Base-by-base conservation (phyloP, 164 flowering plant genomes). In the Stephania yunnanensis region DNA sequence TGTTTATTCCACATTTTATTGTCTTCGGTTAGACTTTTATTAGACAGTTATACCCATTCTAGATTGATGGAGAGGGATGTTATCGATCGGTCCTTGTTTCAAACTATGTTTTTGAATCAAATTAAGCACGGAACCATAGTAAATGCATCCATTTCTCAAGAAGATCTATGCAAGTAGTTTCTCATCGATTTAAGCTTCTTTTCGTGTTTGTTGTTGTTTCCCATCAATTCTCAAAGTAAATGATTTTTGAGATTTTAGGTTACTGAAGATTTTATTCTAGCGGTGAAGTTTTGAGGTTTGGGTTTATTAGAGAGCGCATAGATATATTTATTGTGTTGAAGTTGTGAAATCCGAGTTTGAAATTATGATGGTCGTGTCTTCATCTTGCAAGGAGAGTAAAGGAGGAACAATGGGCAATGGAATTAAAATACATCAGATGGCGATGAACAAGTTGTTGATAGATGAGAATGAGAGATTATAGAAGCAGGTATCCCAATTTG, bases 381-480 rank as follows among this genome's bases (percentile, higher is more conserved):
- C 88, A 82, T 82, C 91, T 86, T 91, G 92, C 91, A 94, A 92
- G 89, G 98, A 94, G 77, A 86, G 89, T 78, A 92, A 88, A 71
- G 66, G 69, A 5, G 86, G 69, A 5, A 84, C 75, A 45, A 75
- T 92, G 86, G 99, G 93, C 74, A 88, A 89, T 74, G 97, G 99
- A 55, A 25, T 25, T 25, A 25, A 95, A 95, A 78, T 95, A 95
- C 79, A 98, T 95, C 74, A 74, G 48, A 17, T 77, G 25, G 80
- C 80, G 1, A 78, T 78, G 80, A 78, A 78, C 77, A 78, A 78
- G 71, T 77, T 78, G 10, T 65, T 78, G 30, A 78, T 78, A 77
- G 80, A 78, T 68, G 80, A 78, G 71, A 78, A 78, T 10, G 80
- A 78, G 10, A 74, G 80, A 71, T 67, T 78, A 46, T 77, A 78